phyloP scores from a whole-genome alignment of 768 basidiomycete species.

The Gymnopilus junonius region DNA sequence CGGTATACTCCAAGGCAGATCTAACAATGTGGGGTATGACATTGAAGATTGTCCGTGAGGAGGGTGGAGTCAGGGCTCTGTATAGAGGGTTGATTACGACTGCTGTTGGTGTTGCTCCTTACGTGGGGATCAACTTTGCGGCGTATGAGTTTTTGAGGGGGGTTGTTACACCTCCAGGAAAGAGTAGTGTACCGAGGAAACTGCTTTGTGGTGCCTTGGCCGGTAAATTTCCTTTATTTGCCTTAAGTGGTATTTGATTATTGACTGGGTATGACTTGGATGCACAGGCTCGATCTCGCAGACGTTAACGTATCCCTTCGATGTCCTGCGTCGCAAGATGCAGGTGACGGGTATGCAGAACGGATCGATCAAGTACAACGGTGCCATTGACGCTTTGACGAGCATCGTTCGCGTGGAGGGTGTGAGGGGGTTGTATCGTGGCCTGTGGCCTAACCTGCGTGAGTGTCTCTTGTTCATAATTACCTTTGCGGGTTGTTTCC shows the following conservation, averaged over 20 bases:
- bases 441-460: constrained; percentile 90
- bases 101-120: constrained; percentile 88
- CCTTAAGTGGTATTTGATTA: not conserved
- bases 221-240: constrained; percentile 45
- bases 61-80: constrained; percentile 86
- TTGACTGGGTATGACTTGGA: constrained; percentile 1
- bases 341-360: constrained; percentile 85
- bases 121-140: constrained; percentile 92
- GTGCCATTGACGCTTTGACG: constrained; percentile 78
- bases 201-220: constrained; percentile 86
- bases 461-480: constrained; percentile 37
- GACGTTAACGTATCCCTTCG: constrained; percentile 94
- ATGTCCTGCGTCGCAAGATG: constrained; percentile 94
- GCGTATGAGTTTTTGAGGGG: constrained; percentile 85
- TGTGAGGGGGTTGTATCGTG: constrained; percentile 76
- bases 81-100: constrained; percentile 88
- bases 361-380: constrained; percentile 70
- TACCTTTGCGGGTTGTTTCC: constrained; percentile 5
- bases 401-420: constrained; percentile 79
- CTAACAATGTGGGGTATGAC: constrained; percentile 90
- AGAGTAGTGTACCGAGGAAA: constrained; percentile 69
- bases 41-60: constrained; percentile 85
- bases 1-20: constrained; percentile 53
- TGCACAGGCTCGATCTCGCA: constrained; percentile 84
- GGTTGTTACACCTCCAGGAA: constrained; percentile 80